A percentile compares a stretch with the other conserved stretches of the same genome.
Conservation (phyloP, 805 yeast species). For the Ascoidea rubescens region DNA sequence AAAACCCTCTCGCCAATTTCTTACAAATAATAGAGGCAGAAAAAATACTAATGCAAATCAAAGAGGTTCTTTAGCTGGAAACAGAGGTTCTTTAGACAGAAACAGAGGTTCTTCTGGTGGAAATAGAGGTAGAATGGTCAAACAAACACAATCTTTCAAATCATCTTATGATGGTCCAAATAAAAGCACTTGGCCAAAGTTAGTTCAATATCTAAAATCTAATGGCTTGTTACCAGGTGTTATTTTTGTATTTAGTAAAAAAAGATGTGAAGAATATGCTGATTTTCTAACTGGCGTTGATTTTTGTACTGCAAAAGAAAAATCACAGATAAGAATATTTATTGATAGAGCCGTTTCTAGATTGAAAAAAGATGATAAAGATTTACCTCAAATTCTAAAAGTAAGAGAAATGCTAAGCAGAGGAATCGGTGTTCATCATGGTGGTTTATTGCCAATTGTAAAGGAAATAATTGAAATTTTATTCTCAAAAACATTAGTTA, state of each 20-base stretch:
- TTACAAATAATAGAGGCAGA: constrained; percentile 21
- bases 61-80: constrained; percentile 15
- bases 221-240: constrained; percentile 81
- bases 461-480: constrained; percentile 88
- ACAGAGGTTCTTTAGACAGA: constrained; percentile 19
- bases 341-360: constrained; percentile 81
- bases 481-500: constrained; percentile 75
- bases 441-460: constrained; percentile 85
- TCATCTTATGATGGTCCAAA: constrained; percentile 48
- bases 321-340: constrained; percentile 86
- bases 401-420: constrained; percentile 72
- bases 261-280: constrained; percentile 88
- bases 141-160: constrained; percentile 14
- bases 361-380: constrained; percentile 82
- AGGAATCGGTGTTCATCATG: constrained; percentile 94
- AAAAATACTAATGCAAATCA: constrained; percentile 6
- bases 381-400: constrained; percentile 78
- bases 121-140: constrained; percentile 14
- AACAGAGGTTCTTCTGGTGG: constrained; percentile 18
- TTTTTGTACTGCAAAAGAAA: constrained; percentile 73
- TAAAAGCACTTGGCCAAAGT: constrained; percentile 61
- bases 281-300: constrained; percentile 60
- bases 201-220: constrained; percentile 57
- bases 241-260: constrained; percentile 84
- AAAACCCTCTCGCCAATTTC: constrained; percentile 4